phyloP scores from a whole-genome alignment of 345 rosid species.

The Pugionium dolabratum region DNA sequence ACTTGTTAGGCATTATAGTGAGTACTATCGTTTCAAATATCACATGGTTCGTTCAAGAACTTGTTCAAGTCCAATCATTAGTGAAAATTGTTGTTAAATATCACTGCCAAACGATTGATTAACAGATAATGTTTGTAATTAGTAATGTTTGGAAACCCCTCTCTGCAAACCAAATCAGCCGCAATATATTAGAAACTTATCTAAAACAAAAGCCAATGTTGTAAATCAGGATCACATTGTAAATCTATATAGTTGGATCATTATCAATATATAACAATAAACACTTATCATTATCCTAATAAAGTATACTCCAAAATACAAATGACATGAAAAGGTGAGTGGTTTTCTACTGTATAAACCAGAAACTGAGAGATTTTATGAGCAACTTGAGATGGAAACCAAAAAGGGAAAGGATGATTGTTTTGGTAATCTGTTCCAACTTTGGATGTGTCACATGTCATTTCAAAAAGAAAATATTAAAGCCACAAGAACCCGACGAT shows the following conservation, averaged over 20 bases:
- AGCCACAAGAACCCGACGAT: conserved; percentile 31
- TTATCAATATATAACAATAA: too few relatives aligned
- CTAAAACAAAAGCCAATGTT: too few relatives aligned
- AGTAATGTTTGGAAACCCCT: too few relatives aligned
- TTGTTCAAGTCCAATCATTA: background rate
- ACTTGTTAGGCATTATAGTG: conserved; percentile 12
- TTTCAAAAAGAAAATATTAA: conserved; percentile 21
- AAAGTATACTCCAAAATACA: too few relatives aligned
- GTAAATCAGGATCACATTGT: too few relatives aligned
- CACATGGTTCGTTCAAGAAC: conserved; percentile 8
- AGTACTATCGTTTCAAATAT: conserved; percentile 6
- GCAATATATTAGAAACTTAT: too few relatives aligned
- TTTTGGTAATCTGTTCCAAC: conserved; percentile 28
- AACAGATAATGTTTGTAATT: too few relatives aligned
- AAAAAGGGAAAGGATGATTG: conserved; percentile 1
- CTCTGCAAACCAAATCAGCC: too few relatives aligned
- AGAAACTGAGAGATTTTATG: conserved; percentile 17
- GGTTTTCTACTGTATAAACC: background rate
- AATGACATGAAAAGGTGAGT: background rate
- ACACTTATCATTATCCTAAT: too few relatives aligned
- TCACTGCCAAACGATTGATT: too few relatives aligned
- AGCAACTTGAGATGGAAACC: conserved; percentile 24
- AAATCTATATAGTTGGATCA: too few relatives aligned
- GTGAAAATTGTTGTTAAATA: background rate
- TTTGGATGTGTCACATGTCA: conserved; percentile 32